A percentile compares a stretch with the other conserved stretches of the same genome.
phyloP scores from a whole-genome alignment of 352 stramenopile genomes.

The Achlya hypogyna region DNA sequence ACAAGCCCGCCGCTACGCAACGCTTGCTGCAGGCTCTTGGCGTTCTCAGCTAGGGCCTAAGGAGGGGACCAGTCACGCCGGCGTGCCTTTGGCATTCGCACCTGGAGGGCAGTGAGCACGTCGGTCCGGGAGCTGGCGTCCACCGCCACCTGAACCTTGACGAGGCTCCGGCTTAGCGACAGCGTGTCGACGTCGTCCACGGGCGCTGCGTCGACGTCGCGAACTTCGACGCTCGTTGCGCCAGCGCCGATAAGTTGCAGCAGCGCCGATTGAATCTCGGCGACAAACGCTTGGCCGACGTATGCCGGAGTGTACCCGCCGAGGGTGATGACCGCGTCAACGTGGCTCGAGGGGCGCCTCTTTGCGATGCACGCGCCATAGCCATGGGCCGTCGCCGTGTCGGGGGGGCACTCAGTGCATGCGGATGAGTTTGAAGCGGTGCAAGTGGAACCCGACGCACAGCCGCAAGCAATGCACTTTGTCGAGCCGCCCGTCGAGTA shows the following conservation, averaged over 20 bases:
- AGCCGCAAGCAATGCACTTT: constrained; percentile 30
- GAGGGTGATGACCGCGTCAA: constrained; percentile 32
- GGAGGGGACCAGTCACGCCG: too few species aligned
- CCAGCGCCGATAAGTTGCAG: not conserved
- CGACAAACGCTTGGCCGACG: constrained; percentile 27
- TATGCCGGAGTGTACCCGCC: constrained; percentile 38
- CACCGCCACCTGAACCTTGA: not conserved
- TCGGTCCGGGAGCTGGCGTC: not conserved
- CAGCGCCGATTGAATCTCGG: not conserved
- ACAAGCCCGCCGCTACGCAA: too few species aligned
- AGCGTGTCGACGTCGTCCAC: not conserved
- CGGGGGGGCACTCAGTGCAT: constrained; percentile 26
- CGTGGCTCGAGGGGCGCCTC: constrained; percentile 21
- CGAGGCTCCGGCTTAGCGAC: not conserved
- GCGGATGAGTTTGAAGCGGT: constrained; percentile 23
- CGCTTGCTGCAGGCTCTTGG: too few species aligned
- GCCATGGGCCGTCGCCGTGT: constrained; percentile 23
- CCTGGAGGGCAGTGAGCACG: not conserved
- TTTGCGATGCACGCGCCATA: constrained; percentile 29
- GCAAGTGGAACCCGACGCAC: constrained; percentile 27
- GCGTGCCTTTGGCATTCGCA: too few species aligned
- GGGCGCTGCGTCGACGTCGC: not conserved
- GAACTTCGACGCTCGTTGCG: not conserved
- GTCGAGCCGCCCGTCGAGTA: constrained; percentile 31
- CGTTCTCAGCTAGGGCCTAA: too few species aligned